Base-by-base conservation (phyloP, 2,329 filamentous ascomycete species). In the Aspergillus bombycis region DNA sequence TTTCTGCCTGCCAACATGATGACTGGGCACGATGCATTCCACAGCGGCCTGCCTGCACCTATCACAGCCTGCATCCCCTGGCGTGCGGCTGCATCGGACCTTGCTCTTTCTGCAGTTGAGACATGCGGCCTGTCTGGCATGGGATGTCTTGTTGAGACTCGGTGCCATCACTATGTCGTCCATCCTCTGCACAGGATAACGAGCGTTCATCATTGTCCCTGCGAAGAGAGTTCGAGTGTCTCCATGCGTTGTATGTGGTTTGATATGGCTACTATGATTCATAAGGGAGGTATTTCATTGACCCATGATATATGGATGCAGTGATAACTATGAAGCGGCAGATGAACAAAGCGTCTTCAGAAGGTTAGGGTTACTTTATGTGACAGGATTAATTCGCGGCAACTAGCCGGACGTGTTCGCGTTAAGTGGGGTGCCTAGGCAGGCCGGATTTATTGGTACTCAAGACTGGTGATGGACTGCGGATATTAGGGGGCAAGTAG, bases 1-100 rank as follows among this genome's bases (percentile, higher is more conserved):
- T 72, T 92, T 92, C 72, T 91, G 89, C 57, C 90, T 82, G 9
- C 90, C 90, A 4, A 91, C 85, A 65, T 91, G 89, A 72, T 91
- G 91, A n/a, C 85, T 85, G n/a, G 85, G 89, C 2, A 91, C 86
- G 7, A 91, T 80, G 73, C 90, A 92, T 63, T 91, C 87, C 16
- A 79, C 73, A 38, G 84, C 81, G 9, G 84, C 79, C 70, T 87
- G 84, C 60, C 82, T 78, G 73, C 89, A 91, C 74, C 87, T 84
- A 67, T 87, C 87, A 74, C 89, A 91, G 30, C 82, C 80, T 23
- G 78, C 71, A 63, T 85, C 81, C 48, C 81, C 81, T 23, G 80
- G 75, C 48, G 82, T 81, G 68, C 87, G 85, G 64, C 88, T 85
- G 75, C 89, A 91, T 68, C 87, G 87, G 70, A 89, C 88, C 80